phyloP scores from a whole-genome alignment of 352 stramenopile species.

The Phytophthora chlamydospora region DNA sequence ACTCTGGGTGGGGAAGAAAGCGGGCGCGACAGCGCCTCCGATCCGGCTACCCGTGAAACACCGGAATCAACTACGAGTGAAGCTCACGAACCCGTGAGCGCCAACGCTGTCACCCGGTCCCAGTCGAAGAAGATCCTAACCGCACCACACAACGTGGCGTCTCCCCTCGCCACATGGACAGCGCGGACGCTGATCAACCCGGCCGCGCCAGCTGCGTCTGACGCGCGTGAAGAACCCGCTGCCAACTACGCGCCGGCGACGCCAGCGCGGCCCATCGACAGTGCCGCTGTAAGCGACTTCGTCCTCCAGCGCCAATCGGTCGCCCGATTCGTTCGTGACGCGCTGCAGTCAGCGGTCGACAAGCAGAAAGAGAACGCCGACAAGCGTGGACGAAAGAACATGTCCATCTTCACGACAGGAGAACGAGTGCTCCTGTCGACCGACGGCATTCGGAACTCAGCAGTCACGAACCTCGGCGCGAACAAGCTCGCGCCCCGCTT shows the following conservation, averaged over 20 bases:
- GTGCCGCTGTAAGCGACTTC: neutral
- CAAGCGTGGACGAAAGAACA: neutral
- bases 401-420: neutral
- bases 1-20: constrained; percentile 7
- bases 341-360: constrained; percentile 21
- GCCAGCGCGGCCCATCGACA: neutral
- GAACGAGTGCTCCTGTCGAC: constrained; percentile 20
- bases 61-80: too few species aligned
- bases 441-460: constrained; percentile 7
- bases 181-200: too few species aligned
- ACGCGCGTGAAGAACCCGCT: too few species aligned
- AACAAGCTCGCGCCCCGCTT: constrained; percentile 12
- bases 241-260: constrained; percentile 9
- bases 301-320: neutral
- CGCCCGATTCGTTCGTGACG: constrained; percentile 27
- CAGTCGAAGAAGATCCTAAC: too few species aligned
- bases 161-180: too few species aligned
- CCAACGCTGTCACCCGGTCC: too few species aligned
- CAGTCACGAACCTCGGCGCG: constrained; percentile 5
- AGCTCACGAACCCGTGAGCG: too few species aligned
- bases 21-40: too few species aligned
- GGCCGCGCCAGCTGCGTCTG: too few species aligned
- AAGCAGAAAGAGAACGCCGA: constrained; percentile 18
- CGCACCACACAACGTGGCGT: too few species aligned
- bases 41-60: too few species aligned